These are phyloP conservation scores for Tephrocybe sp. DNA, from an alignment of 768 basidiomycete species.

Conservation along the genomic window DNA sequence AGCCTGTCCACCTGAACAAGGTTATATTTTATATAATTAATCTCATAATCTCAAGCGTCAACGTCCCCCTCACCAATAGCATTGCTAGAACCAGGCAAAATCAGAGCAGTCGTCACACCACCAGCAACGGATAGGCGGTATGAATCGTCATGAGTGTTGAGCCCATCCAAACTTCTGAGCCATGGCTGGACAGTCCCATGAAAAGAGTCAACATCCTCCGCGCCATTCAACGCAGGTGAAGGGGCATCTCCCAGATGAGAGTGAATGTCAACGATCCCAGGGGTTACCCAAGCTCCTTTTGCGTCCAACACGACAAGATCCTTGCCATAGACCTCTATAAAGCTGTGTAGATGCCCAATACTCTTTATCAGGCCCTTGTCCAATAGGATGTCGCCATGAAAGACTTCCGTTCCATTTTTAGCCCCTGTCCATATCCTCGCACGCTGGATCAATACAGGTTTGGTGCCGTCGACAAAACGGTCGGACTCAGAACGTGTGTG, in stretches of 20 bases:
- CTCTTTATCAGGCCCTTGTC: constrained; percentile 65
- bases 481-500: constrained; percentile 54
- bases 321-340: constrained; percentile 27
- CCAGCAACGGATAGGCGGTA: constrained; percentile 71
- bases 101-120: constrained; percentile 73
- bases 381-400: constrained; percentile 65
- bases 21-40: no score
- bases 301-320: constrained; percentile 57
- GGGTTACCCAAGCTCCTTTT: constrained; percentile 73
- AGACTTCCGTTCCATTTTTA: constrained; percentile 62
- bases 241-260: constrained; percentile 61
- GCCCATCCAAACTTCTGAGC: constrained; percentile 72
- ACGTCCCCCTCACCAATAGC: constrained; percentile 48
- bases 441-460: constrained; percentile 63
- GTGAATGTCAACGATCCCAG: constrained; percentile 69
- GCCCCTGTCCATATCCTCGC: constrained; percentile 84
- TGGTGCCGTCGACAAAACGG: constrained; percentile 62
- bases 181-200: constrained; percentile 50
- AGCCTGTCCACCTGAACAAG: constrained; percentile 60
- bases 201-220: constrained; percentile 53
- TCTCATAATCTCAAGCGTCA: no score
- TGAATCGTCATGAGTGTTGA: constrained; percentile 79
- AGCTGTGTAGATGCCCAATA: constrained; percentile 45
- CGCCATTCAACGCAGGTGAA: constrained; percentile 50
- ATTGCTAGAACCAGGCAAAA: constrained; percentile 72